A percentile compares a stretch with the other conserved stretches of the same genome.
Conservation (phyloP, 345 rosid species). For the Eutrema heterophyllum region DNA sequence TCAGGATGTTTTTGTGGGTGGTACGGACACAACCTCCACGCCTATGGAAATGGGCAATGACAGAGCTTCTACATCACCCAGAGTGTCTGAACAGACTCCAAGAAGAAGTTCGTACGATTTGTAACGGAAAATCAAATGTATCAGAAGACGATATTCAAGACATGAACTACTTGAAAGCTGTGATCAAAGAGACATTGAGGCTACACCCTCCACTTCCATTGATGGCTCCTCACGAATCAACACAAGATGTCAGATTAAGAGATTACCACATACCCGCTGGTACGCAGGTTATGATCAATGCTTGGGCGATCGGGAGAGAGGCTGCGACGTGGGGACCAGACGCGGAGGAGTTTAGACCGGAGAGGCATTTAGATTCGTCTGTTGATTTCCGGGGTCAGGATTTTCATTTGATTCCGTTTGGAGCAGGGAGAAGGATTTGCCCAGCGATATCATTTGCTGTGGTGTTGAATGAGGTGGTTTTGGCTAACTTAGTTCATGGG, state of each 20-base stretch:
- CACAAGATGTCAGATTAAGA: constrained; percentile 18
- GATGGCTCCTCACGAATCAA: constrained; percentile 25
- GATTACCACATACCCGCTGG: constrained; percentile 28
- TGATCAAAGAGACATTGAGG: constrained; percentile 37
- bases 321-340: constrained; percentile 22
- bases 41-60: constrained; percentile 43
- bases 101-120: constrained; percentile 26
- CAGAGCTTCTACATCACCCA: constrained; percentile 38
- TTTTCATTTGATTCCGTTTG: constrained; percentile 27
- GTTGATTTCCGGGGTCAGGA: constrained; percentile 27
- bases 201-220: constrained; percentile 41
- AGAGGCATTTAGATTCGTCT: constrained; percentile 22
- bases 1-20: constrained; percentile 38
- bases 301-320: constrained; percentile 36
- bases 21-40: constrained; percentile 28
- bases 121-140: background rate
- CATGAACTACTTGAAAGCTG: constrained; percentile 31
- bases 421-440: constrained; percentile 31
- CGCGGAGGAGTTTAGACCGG: constrained; percentile 20
- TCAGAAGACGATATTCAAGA: constrained; percentile 25
- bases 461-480: constrained; percentile 8
- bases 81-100: constrained; percentile 18
- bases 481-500: constrained; percentile 22
- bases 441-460: constrained; percentile 23
- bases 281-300: constrained; percentile 31